A percentile compares a stretch with the other conserved stretches of the same genome.
Conservation (phyloP, 345 rosid genomes). For the Populus ilicifolia region DNA sequence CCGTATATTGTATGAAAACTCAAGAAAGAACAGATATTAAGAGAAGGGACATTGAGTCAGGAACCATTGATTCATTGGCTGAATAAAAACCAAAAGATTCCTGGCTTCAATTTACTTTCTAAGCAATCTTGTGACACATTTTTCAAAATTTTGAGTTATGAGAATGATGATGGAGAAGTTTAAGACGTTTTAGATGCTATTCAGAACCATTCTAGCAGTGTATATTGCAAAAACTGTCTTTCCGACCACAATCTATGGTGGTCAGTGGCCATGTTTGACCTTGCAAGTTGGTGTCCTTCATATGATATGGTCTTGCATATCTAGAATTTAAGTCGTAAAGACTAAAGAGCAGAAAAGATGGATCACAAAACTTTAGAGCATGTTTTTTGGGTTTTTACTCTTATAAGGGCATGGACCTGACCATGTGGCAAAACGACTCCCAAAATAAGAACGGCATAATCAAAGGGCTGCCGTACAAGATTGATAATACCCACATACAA, state of each 20-base stretch:
- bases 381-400: neutral
- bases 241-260: neutral
- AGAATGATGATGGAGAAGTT: neutral
- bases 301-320: neutral
- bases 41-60: neutral
- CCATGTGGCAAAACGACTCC: neutral
- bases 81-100: neutral
- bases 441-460: neutral
- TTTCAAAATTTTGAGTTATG: neutral
- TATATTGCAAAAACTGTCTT: neutral
- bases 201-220: neutral
- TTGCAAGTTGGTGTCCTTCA: neutral
- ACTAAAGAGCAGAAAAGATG: neutral
- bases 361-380: neutral
- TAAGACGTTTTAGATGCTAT: neutral
- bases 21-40: neutral
- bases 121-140: neutral
- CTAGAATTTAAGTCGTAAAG: neutral
- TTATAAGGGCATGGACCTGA: neutral
- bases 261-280: neutral
- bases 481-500: slow-evolving; percentile 38
- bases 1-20: neutral
- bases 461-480: neutral
- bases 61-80: neutral
- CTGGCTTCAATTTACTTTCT: neutral